phyloP scores from a whole-genome alignment of 1,139 yeast species.

The Blastobotrys proliferans region DNA sequence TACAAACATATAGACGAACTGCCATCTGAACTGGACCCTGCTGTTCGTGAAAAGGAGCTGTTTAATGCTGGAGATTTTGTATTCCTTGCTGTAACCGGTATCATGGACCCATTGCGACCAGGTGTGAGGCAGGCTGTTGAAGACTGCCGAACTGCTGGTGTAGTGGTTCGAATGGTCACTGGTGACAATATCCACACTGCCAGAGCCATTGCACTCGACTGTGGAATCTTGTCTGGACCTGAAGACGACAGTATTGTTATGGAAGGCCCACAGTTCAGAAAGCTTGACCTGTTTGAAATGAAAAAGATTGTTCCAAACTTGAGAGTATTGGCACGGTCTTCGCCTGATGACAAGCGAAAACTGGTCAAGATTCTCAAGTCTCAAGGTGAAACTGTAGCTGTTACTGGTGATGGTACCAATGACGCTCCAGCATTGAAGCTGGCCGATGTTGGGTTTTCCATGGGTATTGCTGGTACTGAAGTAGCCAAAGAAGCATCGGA shows the following conservation, averaged over 20 bases:
- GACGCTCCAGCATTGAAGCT: constrained; percentile 78
- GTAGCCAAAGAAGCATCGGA: constrained; percentile 81
- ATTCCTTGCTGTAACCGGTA: constrained; percentile 70
- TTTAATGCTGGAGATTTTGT: constrained; percentile 29
- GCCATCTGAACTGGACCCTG: constrained; percentile 24
- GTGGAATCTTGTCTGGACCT: constrained; percentile 66
- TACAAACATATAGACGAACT: constrained; percentile 57
- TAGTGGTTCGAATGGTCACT: constrained; percentile 93
- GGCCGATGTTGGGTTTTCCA: constrained; percentile 85
- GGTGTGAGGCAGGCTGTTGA: constrained; percentile 89
- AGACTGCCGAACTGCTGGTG: constrained; percentile 87
- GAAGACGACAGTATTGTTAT: constrained; percentile 60
- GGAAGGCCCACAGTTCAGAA: constrained; percentile 91
- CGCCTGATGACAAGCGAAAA: constrained; percentile 90
- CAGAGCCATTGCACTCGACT: constrained; percentile 77
- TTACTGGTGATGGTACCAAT: constrained; percentile 95
- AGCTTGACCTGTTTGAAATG: constrained; percentile 57
- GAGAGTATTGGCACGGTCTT: constrained; percentile 85
- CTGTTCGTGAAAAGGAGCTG: constrained; percentile 22
- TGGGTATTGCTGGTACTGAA: constrained; percentile 79
- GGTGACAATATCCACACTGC: constrained; percentile 94
- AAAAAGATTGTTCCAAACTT: constrained; percentile 60
- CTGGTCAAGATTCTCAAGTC: constrained; percentile 78
- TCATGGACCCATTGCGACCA: constrained; percentile 87
- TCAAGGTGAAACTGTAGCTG: constrained; percentile 93